Percentiles rank a stretch among this genome's conserved stretches.
These are phyloP conservation scores for Rhynchospora tenuis DNA, from an alignment of 176 grass and related monocot species.

Conservation along the genomic window DNA sequence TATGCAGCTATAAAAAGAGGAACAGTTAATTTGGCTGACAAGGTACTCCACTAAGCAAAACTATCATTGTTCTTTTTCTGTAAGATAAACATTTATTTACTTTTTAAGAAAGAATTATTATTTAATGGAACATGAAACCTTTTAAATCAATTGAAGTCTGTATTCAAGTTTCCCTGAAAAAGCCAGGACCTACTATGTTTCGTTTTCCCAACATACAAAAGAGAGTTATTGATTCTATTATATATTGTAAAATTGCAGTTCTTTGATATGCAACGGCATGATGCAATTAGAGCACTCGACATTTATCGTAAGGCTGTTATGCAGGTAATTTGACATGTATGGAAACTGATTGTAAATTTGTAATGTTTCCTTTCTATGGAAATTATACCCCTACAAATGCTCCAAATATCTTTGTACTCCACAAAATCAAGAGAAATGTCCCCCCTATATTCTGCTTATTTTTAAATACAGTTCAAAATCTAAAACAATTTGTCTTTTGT, in stretches of 20 bases:
- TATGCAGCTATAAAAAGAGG: conserved; percentile 29
- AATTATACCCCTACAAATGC: background rate
- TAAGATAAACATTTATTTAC: background rate
- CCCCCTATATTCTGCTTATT: background rate
- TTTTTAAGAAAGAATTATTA: background rate
- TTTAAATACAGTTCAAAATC: background rate
- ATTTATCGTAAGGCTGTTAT: conserved; percentile 38
- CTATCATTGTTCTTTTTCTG: background rate
- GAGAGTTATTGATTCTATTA: background rate
- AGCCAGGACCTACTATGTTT: background rate
- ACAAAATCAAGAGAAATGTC: background rate
- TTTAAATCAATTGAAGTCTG: background rate
- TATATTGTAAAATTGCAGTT: conserved; percentile 29
- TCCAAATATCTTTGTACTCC: background rate
- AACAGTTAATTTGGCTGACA: conserved; percentile 35
- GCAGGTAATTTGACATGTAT: conserved; percentile 24
- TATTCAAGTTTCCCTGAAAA: background rate
- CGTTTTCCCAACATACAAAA: background rate
- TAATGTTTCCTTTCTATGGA: background rate
- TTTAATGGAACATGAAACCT: background rate
- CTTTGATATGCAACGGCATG: conserved; percentile 44
- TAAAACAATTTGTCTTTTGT: background rate
- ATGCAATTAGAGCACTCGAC: conserved; percentile 41
- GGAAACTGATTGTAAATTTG: background rate
- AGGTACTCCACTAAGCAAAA: conserved; percentile 20